phyloP scores from a whole-genome alignment of 75 land plant species.

The Pinus taeda region DNA sequence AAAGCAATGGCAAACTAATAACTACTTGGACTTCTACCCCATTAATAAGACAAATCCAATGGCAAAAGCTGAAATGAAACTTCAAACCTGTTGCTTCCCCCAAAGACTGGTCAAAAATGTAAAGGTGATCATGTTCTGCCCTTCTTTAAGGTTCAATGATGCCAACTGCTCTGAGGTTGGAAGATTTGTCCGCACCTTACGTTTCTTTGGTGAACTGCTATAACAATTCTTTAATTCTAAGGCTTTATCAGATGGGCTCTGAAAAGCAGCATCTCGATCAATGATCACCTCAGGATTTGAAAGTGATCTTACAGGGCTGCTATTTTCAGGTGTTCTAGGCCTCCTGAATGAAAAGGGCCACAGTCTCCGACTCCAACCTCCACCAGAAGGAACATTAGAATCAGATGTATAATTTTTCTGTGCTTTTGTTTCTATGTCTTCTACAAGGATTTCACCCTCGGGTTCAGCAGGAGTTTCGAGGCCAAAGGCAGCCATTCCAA shows the following conservation, averaged over 20 bases:
- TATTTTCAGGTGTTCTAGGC: slow-evolving; percentile 55
- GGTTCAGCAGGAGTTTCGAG: slow-evolving; percentile 15
- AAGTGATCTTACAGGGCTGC: slow-evolving; percentile 37
- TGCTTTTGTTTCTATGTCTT: slow-evolving; percentile 17
- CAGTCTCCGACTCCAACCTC: slow-evolving; percentile 92
- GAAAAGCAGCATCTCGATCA: slow-evolving; percentile 47
- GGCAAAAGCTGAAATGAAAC: not conserved
- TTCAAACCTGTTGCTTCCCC: slow-evolving; percentile 86
- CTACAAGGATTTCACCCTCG: slow-evolving; percentile 36
- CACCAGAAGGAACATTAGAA: slow-evolving; percentile 39
- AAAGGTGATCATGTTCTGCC: slow-evolving; percentile 85
- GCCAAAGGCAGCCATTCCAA: slow-evolving; percentile 37
- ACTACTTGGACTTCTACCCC: not conserved
- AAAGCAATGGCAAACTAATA: too few relatives aligned
- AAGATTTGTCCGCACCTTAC: slow-evolving; percentile 52
- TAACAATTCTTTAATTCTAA: slow-evolving; percentile 15
- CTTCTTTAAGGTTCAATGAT: slow-evolving; percentile 85
- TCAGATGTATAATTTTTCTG: slow-evolving; percentile 22
- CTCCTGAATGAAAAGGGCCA: slow-evolving; percentile 88
- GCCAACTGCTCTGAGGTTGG: slow-evolving; percentile 90
- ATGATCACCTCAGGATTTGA: slow-evolving; percentile 69
- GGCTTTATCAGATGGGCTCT: slow-evolving; percentile 29
- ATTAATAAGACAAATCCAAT: not conserved
- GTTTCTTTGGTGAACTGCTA: slow-evolving; percentile 39
- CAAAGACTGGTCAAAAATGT: slow-evolving; percentile 79